phyloP scores from a whole-genome alignment of 129 eudicot species.

The Solidago caesia region DNA sequence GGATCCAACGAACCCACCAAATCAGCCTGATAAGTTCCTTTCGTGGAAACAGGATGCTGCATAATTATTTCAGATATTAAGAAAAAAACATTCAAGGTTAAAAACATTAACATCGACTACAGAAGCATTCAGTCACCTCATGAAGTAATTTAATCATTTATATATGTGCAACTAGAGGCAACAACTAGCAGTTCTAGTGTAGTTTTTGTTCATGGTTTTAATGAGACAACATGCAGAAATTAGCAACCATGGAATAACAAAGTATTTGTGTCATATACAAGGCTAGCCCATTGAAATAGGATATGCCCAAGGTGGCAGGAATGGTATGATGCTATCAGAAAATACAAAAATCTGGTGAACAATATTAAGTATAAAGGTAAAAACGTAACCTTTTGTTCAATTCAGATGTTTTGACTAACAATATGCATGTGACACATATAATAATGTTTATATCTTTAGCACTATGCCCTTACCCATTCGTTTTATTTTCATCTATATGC shows the following conservation, averaged over 20 bases:
- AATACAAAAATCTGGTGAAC: no score
- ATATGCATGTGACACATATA: neutral
- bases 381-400: neutral
- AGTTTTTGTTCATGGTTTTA: neutral
- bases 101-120: neutral
- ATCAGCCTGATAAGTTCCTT: conserved; percentile 18
- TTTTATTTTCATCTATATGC: neutral
- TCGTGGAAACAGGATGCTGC: conserved; percentile 13
- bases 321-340: neutral
- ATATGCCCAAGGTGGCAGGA: neutral
- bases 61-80: neutral
- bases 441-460: neutral
- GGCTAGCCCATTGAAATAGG: neutral
- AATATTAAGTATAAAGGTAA: neutral
- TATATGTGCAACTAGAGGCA: neutral
- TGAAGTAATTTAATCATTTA: neutral
- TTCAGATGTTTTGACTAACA: neutral
- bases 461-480: neutral
- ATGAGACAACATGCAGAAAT: neutral
- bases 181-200: neutral
- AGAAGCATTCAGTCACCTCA: neutral
- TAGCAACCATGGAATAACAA: neutral
- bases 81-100: neutral
- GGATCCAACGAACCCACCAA: conserved; percentile 14
- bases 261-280: neutral